Evolutionary conservation across 2,329 filamentous ascomycete genomes (phyloP), one percentile per base, ranked within the genome.

Genomic region (Diaporthe sp.): DNA sequence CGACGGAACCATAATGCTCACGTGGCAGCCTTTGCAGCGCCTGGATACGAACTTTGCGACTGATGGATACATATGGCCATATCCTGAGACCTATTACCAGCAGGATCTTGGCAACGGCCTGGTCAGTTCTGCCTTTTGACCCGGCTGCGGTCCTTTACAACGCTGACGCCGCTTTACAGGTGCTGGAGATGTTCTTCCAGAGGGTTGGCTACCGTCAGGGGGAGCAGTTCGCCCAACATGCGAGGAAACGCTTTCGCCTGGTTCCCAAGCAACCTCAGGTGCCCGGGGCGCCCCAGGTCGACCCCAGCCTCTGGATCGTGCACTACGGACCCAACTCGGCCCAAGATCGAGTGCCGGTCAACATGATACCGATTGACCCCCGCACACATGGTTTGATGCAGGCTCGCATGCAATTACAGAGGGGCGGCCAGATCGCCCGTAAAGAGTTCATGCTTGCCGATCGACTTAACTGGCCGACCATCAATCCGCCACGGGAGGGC

Each of bases 371-470:
- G 0, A 88, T 93, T 74, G 88, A 91, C 57, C 88, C 90, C 65
- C 91, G 91, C 39, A 87, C 90, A 58, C 92, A 92, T 76, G 84
- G 87, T 65, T 88, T 90, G 22, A 87, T 95, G 82, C 88, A 89
- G 75, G 90, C 92, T 73, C 88, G 91, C 80, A 88, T 85, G 83
- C 94, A 87, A 83, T 94, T 87, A 85, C 92, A 94, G 84, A 90
- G 88, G 73, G 94, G 94, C 78, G 96, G 95, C 9, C 94, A 96
- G 80, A 92, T 98, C 60, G 90, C 93, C 75, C 93, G 95, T 79
- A 98, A 98, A 82, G 95, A 98, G 80, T 98, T 98, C 82, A 97
- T 98, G 93, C 89, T 98, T 28, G 92, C 94, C 68, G 97, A 98
- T 84, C 92, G 95, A 55, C 90, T 92, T 78, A 97, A 95, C 85